Evolutionary conservation across 2,329 filamentous ascomycete species (phyloP).

Genomic region (Aspergillus oerlinghausenensis): DNA sequence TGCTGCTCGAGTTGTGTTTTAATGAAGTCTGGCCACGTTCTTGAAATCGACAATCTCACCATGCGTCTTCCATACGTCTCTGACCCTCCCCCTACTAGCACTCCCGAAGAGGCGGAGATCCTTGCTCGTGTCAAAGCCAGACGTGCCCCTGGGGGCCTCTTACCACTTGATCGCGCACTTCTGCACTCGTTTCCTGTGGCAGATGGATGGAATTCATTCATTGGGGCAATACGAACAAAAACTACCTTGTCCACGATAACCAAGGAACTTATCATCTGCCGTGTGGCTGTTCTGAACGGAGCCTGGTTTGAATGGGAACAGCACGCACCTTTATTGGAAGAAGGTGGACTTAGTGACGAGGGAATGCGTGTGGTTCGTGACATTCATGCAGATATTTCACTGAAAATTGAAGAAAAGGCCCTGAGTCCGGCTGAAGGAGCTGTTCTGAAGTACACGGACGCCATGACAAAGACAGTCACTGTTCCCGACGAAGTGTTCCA

Average conservation of each 20-base stretch:
- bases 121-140: slow-evolving; percentile 49
- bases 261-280: slow-evolving; percentile 74
- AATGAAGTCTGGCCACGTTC: background rate
- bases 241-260: slow-evolving; percentile 49
- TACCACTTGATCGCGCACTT: slow-evolving; percentile 51
- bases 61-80: slow-evolving; percentile 55
- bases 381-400: slow-evolving; percentile 24
- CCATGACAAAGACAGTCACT: slow-evolving; percentile 71
- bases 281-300: slow-evolving; percentile 72
- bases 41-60: slow-evolving; percentile 9
- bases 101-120: slow-evolving; percentile 46
- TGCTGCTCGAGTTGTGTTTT: background rate
- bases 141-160: slow-evolving; percentile 46
- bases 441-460: slow-evolving; percentile 70
- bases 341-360: slow-evolving; percentile 51
- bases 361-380: slow-evolving; percentile 34
- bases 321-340: slow-evolving; percentile 68
- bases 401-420: slow-evolving; percentile 21
- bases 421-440: slow-evolving; percentile 61
- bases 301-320: slow-evolving; percentile 84
- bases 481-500: slow-evolving; percentile 67
- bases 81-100: slow-evolving; percentile 46
- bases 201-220: slow-evolving; percentile 56
- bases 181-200: slow-evolving; percentile 53
- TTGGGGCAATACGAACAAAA: slow-evolving; percentile 51